Conservation (phyloP, 208 protist genomes). For the Crithidia mellificae region DNA sequence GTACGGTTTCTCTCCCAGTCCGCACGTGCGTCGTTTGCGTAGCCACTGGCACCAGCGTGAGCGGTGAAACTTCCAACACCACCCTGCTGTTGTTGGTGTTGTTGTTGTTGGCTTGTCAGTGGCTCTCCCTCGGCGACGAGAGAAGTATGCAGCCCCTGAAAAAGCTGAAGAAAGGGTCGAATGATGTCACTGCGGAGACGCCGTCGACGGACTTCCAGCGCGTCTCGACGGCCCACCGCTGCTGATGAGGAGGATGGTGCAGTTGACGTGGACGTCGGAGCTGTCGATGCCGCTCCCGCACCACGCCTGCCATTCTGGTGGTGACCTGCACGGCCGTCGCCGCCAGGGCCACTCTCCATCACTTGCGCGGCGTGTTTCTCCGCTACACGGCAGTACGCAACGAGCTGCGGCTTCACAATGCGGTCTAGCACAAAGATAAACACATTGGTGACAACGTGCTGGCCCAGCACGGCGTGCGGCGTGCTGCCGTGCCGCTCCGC, state of each 20-base stretch:
- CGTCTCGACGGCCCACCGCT: constrained; percentile 16
- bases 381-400: constrained; percentile 36
- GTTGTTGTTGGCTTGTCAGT: constrained; percentile 8
- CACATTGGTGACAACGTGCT: constrained; percentile 77
- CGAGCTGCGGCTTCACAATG: constrained; percentile 62
- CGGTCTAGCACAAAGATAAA: constrained; percentile 63
- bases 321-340: background rate
- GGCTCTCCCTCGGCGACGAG: constrained; percentile 39
- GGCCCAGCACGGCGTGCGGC: constrained; percentile 61
- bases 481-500: constrained; percentile 47
- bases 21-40: background rate
- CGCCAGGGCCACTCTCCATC: background rate
- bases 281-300: too few species aligned
- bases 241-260: background rate
- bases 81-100: too few species aligned
- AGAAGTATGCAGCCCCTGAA: constrained; percentile 52
- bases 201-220: constrained; percentile 31
- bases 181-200: constrained; percentile 54
- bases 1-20: background rate
- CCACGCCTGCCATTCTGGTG: background rate
- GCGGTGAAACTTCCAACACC: too few species aligned
- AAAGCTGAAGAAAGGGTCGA: constrained; percentile 51
- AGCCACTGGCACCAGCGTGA: background rate
- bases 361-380: constrained; percentile 21
- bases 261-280: background rate